Evolutionary conservation across 192 early-diverging fungal genomes (phyloP), one percentile per base, ranked within the genome.

Genomic region (Backusella mclennaniae): DNA sequence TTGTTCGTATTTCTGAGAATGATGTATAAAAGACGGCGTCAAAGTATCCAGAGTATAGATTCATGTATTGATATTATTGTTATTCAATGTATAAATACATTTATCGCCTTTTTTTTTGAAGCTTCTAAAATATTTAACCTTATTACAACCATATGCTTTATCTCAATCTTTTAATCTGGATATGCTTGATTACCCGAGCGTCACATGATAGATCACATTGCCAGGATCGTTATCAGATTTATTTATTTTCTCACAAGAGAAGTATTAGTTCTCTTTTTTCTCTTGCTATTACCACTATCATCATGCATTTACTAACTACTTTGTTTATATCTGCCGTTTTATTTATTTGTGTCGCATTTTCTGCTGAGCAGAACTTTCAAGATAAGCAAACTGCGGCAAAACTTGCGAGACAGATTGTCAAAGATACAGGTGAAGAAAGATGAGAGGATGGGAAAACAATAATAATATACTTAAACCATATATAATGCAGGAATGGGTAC

Each of bases 211-310:
- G 23, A 63, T 63, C 56, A 63, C 56, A 29, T 29, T 29, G 46
- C 46, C 56, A 63, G 56, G 56, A 29, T 63, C 46, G 56, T 63
- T 63, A 63, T 63, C 56, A 63, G 56, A 63, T 63, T 63, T 63
- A 23, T 59, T 59, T 59, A 19, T 26, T 63, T 63, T 63, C 56
- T 29, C 56, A 63, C 56, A 44, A 44, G 42, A 44, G 42, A 17
- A 44, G 42, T 6, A 17, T 44, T 44, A 19, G 5, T 7, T 49
- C 12, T 63, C 56, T 63, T 23, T 63, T 63, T 63, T 63, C 29
- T 6, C 21, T 63, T 8, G 4, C 23, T 63, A 63, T 63, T 63
- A 6, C 7, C 7, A 39, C 26, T 21, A 56, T 56, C 2, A 26
- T 63, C 29, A 63, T 63, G 56, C 26, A 4, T 29, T 29, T 29